These are phyloP conservation scores for Cerrena zonata DNA, from an alignment of 1,284 basidiomycete species.

Conservation along the genomic window DNA sequence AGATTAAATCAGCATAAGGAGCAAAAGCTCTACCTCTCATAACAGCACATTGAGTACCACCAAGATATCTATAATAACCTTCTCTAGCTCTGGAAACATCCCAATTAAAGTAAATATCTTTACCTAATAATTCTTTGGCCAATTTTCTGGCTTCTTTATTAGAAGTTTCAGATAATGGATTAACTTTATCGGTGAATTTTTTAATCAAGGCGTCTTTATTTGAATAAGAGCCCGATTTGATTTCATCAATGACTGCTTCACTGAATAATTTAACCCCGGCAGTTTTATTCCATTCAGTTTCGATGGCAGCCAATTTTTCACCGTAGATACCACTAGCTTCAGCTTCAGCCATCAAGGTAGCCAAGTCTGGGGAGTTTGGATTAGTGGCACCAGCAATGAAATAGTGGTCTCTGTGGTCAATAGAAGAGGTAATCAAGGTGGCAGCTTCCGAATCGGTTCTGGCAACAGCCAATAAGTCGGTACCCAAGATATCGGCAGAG, in stretches of 20 bases:
- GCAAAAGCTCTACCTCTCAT: slow-evolving; percentile 90
- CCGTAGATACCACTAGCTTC: slow-evolving; percentile 79
- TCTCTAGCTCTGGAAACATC: slow-evolving; percentile 90
- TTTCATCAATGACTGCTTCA: slow-evolving; percentile 66
- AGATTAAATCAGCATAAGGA: slow-evolving; percentile 85
- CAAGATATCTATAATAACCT: slow-evolving; percentile 95
- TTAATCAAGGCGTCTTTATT: slow-evolving; percentile 41
- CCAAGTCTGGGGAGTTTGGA: slow-evolving; percentile 58
- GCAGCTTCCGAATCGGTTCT: slow-evolving; percentile 85
- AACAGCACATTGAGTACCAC: slow-evolving; percentile 91
- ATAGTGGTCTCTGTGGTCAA: slow-evolving; percentile 91
- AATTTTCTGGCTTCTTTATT: slow-evolving; percentile 71
- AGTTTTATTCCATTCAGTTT: slow-evolving; percentile 78
- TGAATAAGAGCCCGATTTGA: slow-evolving; percentile 60
- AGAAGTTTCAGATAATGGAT: slow-evolving; percentile 58
- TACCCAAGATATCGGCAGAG: slow-evolving; percentile 78
- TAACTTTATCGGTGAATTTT: slow-evolving; percentile 58
- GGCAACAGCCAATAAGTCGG: slow-evolving; percentile 69
- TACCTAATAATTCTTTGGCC: slow-evolving; percentile 76
- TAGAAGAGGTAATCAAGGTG: slow-evolving; percentile 93
- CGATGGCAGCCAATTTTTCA: slow-evolving; percentile 75
- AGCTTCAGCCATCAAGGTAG: slow-evolving; percentile 78
- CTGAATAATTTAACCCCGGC: slow-evolving; percentile 82
- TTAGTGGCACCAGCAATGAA: slow-evolving; percentile 95
- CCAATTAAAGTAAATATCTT: slow-evolving; percentile 88